Base-by-base conservation (phyloP, 2,329 filamentous ascomycete genomes). In the Fusarium sp. region DNA sequence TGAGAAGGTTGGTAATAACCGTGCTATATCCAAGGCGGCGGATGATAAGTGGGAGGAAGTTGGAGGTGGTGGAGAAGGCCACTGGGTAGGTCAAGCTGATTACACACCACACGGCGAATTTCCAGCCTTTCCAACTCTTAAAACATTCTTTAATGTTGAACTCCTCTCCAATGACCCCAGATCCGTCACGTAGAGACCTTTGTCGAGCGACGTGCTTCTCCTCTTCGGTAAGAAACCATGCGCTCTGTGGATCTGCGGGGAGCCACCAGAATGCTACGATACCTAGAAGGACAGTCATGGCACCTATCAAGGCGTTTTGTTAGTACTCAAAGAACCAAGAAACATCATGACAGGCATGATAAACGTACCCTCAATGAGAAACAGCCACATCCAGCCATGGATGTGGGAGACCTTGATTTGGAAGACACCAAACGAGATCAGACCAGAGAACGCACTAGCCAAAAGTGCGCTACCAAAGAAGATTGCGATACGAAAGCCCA, bases 361-460 rank as follows among this genome's bases (percentile, higher is more conserved):
- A 6, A 2, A 15, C 35, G 8, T 20, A 39, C 51, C 51, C 9
- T 54, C 52, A 4, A 55, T 55, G 21, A 55, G 14, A 20, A 55
- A 55, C 10, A 55, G 4, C 51, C 42, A 54, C 51, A 54, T 54
- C 51, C 51, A 54, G 2, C 51, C 51, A 31, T 54, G 51, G 11
- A 54, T 15, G 3, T 39, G 23, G 14, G 51, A 11, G 5, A 29
- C 47, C 4, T 47, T 18, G 18, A 62, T 62, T 18, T 83, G 81
- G 0, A 86, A 87, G 51, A 92, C 90, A 3, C 89, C 86, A 4
- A 84, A 85, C 1, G 85, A 83, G 29, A 88, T 84, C 8, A 87
- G 75, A 3, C 88, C 89, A 4, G 87, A 88, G 70, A 91, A 91
- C 2, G 89, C 89, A 2, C 88, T 88, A 1, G 87, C 88, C 4